Evolutionary conservation across 352 stramenopile species (phyloP).

Genomic region (Pythium coloratum): DNA sequence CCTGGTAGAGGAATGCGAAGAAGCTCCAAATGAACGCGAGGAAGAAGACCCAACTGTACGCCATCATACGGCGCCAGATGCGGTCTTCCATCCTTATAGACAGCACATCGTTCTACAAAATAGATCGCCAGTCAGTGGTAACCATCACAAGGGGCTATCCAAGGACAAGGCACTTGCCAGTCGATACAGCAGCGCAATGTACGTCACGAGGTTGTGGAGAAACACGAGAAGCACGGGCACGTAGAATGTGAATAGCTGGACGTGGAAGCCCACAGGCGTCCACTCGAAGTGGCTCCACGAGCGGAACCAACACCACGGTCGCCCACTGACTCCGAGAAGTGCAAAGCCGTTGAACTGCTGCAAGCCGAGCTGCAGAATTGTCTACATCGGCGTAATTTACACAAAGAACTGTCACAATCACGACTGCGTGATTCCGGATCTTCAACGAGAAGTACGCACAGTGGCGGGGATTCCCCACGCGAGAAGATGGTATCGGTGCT

Average conservation of each 20-base stretch:
- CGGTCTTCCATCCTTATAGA: conserved; percentile 69
- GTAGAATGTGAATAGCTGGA: conserved; percentile 72
- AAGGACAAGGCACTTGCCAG: conserved; percentile 31
- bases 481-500: conserved; percentile 66
- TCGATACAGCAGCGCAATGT: conserved; percentile 58
- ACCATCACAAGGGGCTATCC: background rate
- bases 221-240: conserved; percentile 46
- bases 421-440: too few species aligned
- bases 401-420: too few species aligned
- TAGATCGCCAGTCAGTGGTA: background rate
- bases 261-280: conserved; percentile 43
- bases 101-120: conserved; percentile 43
- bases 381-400: conserved; percentile 25
- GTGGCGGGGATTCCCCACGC: conserved; percentile 58
- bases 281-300: conserved; percentile 64
- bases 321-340: conserved; percentile 59
- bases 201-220: conserved; percentile 61
- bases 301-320: conserved; percentile 80
- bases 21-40: conserved; percentile 46
- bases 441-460: conserved; percentile 26
- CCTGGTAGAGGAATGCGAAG: conserved; percentile 50
- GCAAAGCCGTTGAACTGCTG: conserved; percentile 47
- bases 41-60: conserved; percentile 64
- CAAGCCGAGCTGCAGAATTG: conserved; percentile 44
- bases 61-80: conserved; percentile 64